phyloP scores from a whole-genome alignment of 2,329 filamentous ascomycete species.

The Teratosphaeria gauchensis region DNA sequence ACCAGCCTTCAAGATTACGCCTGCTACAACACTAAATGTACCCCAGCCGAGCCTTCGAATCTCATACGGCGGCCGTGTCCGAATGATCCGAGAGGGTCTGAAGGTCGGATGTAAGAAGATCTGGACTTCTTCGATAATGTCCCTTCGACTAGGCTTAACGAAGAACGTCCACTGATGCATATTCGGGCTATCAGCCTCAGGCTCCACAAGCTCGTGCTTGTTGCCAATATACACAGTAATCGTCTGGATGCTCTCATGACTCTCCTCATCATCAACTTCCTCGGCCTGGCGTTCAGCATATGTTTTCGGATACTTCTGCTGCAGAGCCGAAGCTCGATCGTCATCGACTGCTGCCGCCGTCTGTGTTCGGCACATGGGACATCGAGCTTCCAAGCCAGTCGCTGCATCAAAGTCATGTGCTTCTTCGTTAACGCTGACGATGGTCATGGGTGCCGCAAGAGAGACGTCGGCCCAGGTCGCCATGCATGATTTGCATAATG shows the following conservation, averaged over 20 bases:
- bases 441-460: conserved; percentile 26
- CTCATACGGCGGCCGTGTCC: conserved; percentile 30
- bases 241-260: conserved; percentile 25
- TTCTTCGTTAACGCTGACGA: conserved; percentile 30
- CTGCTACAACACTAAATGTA: conserved; percentile 30
- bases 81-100: conserved; percentile 26
- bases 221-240: conserved; percentile 39
- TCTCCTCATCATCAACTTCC: conserved; percentile 19
- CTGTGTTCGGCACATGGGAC: conserved; percentile 37
- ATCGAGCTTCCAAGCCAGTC: conserved; percentile 29
- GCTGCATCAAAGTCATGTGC: conserved; percentile 19
- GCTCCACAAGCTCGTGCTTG: conserved; percentile 25
- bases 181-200: conserved; percentile 19
- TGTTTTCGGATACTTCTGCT: conserved; percentile 26
- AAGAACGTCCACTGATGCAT: conserved; percentile 40
- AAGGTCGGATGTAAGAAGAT: conserved; percentile 36
- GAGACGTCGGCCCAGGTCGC: conserved; percentile 37
- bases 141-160: conserved; percentile 31
- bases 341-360: conserved; percentile 27
- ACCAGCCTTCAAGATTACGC: conserved; percentile 33
- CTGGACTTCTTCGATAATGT: conserved; percentile 37
- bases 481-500: conserved; percentile 38
- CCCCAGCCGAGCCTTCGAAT: conserved; percentile 35
- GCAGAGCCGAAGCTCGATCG: conserved; percentile 19
- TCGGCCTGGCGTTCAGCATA: conserved; percentile 29